Evolutionary conservation across 345 rosid species (phyloP).

Genomic region (Ailanthus altissimus): DNA sequence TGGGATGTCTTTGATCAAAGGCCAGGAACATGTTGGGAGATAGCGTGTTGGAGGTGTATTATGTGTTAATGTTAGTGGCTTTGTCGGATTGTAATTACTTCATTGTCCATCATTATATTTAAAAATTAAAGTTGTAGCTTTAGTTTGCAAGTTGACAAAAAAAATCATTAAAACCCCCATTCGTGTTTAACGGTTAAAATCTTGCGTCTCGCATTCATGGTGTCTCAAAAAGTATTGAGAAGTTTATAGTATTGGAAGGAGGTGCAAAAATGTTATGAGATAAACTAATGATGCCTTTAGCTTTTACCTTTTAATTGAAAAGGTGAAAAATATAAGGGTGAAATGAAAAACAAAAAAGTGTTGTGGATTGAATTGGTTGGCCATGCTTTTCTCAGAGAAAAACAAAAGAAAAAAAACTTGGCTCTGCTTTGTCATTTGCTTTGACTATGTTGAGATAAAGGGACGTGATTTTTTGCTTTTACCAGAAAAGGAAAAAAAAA

Average conservation of each 20-base stretch:
- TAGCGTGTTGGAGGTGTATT: constrained; percentile 27
- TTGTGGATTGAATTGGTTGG: not conserved
- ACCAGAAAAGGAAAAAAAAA: not conserved
- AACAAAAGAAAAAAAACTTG: too few species aligned
- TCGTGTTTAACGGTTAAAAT: not conserved
- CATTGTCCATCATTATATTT: constrained; percentile 11
- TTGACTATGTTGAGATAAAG: not conserved
- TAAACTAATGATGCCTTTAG: not conserved
- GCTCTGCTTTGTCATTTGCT: not conserved
- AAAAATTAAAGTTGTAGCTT: not conserved
- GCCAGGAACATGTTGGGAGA: constrained; percentile 22
- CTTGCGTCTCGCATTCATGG: not conserved
- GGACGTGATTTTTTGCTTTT: not conserved
- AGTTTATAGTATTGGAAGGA: not conserved
- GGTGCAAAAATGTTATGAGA: not conserved
- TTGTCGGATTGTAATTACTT: constrained; percentile 25
- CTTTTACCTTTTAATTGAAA: not conserved
- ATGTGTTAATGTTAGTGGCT: not conserved
- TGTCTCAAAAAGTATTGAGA: not conserved
- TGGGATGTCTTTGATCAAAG: constrained; percentile 21
- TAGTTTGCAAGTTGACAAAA: not conserved
- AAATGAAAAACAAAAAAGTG: not conserved
- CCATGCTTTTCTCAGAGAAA: too few species aligned
- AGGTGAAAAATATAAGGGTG: not conserved
- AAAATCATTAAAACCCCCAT: not conserved